Percentiles rank a stretch among this genome's conserved stretches.
These are phyloP conservation scores for Magnaporthales sp. DNA, from an alignment of 2,329 filamentous ascomycete genomes.

Conservation along the genomic window DNA sequence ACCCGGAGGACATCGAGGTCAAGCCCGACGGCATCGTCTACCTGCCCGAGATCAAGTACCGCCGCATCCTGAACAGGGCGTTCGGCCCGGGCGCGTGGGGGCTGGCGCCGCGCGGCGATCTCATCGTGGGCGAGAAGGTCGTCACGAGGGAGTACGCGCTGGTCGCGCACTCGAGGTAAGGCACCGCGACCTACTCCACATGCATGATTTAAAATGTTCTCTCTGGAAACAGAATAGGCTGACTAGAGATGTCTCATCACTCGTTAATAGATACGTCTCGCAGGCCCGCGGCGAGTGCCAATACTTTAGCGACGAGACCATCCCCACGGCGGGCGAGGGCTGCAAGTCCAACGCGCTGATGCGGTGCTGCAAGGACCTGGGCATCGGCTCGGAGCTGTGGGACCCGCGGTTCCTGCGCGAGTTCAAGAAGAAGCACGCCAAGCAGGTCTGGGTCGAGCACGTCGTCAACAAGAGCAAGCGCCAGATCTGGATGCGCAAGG, in stretches of 20 bases:
- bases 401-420: slow-evolving; percentile 83
- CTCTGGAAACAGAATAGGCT: not conserved
- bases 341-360: slow-evolving; percentile 97
- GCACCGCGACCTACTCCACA: not conserved
- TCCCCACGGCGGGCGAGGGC: slow-evolving; percentile 90
- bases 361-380: slow-evolving; percentile 96
- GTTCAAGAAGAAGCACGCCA: slow-evolving; percentile 66
- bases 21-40: slow-evolving; percentile 97
- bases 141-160: slow-evolving; percentile 90
- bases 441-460: slow-evolving; percentile 88
- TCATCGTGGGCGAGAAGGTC: slow-evolving; percentile 71
- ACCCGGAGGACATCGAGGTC: slow-evolving; percentile 77
- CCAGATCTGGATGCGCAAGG: slow-evolving; percentile 80
- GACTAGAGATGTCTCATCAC: not conserved
- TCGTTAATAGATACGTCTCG: slow-evolving; percentile 66
- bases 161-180: slow-evolving; percentile 77
- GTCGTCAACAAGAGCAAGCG: slow-evolving; percentile 76
- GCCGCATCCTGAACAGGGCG: slow-evolving; percentile 77
- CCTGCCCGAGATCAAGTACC: slow-evolving; percentile 95
- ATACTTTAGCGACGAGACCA: slow-evolving; percentile 83
- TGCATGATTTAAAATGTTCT: not conserved
- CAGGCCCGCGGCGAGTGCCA: slow-evolving; percentile 91
- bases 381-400: slow-evolving; percentile 92
- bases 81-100: slow-evolving; percentile 98
- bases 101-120: slow-evolving; percentile 77